These are phyloP conservation scores for Ostreobium quekettii DNA, from an alignment of 139 green algal species.

Conservation along the genomic window DNA sequence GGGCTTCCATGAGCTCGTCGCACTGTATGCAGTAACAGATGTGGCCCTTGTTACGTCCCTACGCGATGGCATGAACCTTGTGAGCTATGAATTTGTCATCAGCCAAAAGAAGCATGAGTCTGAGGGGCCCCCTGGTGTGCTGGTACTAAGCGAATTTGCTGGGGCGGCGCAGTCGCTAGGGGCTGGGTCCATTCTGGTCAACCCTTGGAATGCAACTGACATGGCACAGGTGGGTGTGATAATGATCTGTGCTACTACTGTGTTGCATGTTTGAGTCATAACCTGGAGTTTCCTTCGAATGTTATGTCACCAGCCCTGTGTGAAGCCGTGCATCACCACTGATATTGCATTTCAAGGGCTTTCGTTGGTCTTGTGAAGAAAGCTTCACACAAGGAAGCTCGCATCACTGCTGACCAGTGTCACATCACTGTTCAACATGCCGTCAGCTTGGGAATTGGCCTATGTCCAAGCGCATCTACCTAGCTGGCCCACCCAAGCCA, in stretches of 20 bases:
- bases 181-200: constrained; percentile 91
- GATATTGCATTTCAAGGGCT: too few species aligned
- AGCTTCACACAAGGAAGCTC: too few species aligned
- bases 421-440: too few species aligned
- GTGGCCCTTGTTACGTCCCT: constrained; percentile 70
- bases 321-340: too few species aligned
- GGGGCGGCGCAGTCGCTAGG: constrained; percentile 75
- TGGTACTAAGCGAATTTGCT: constrained; percentile 97
- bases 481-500: too few species aligned
- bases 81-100: constrained; percentile 82
- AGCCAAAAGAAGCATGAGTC: constrained; percentile 76
- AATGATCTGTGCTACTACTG: background rate
- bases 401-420: too few species aligned
- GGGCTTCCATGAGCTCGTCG: constrained; percentile 89
- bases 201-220: constrained; percentile 97
- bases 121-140: constrained; percentile 69
- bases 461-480: too few species aligned
- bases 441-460: too few species aligned
- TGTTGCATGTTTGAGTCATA: too few species aligned
- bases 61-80: constrained; percentile 91
- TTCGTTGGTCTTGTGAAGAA: too few species aligned
- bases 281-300: too few species aligned
- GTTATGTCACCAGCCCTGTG: too few species aligned
- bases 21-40: constrained; percentile 88
- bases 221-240: constrained; percentile 39